Evolutionary conservation across 2,329 filamentous ascomycete genomes (phyloP), one percentile per base, ranked within the genome.

Genomic region (Rhexocercosporidium sp.): DNA sequence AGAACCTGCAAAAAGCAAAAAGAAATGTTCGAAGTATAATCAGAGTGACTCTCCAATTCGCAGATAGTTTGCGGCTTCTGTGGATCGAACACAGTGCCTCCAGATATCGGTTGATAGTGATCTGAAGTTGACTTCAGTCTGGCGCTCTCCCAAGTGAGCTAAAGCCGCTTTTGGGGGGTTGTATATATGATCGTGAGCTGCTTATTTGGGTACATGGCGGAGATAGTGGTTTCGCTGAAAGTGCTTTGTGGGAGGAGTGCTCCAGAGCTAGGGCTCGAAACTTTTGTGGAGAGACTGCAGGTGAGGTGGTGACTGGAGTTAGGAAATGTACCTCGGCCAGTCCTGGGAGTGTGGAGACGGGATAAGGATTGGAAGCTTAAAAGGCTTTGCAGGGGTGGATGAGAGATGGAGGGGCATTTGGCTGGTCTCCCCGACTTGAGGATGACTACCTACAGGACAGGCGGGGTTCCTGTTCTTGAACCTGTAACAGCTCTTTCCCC

Each of bases 11-110:
- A 29, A 49, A 60, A 44, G 31, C 12, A 49, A 49, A 65, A 54
- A 61, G 61, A 54, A 31, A 20, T 51, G 56, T 56, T 37, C 51
- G 47, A 34, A 46, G 14, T 49, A 8, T 57, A 62, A 62, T 47
- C 53, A 39, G 47, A 31, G 65, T 66, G 4, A 34, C 3, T 22
- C 65, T 51, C 44, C 18, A 27, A 46, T 53, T 66, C 65, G 65
- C 65, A 66, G 65, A 65, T 54, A 41, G 25, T 41, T 66, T 66
- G 65, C 65, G 65, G 60, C 65, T 66, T 66, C 65, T 66, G 65
- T 66, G 65, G 60, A 66, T 66, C 65, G 65, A 66, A 66, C 65
- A 66, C 65, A 66, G 60, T 66, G 65, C 65, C 65, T 66, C 65
- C 65, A 66, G 60, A 66, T 66, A 25, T 59, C 59, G n/a, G n/a